Evolutionary conservation across 306 rosid genomes (phyloP).

Genomic region (Fragaria iinumae): DNA sequence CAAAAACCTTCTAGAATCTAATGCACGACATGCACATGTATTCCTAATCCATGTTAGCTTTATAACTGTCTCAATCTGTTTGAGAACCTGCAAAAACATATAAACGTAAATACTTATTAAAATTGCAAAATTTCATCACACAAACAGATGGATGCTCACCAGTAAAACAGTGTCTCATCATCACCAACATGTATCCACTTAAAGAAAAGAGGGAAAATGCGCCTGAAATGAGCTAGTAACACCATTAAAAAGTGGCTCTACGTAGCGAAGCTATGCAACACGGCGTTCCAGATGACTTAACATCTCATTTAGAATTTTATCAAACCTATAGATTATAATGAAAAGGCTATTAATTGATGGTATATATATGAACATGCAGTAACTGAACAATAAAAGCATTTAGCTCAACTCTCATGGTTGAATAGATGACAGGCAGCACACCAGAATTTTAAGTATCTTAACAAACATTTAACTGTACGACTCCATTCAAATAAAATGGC

Average conservation of each 20-base stretch:
- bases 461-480: neutral
- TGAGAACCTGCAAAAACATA: constrained; percentile 56
- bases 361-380: neutral
- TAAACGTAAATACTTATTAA: neutral
- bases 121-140: neutral
- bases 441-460: neutral
- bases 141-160: constrained; percentile 45
- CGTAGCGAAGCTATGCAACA: constrained; percentile 71
- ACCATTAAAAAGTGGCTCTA: constrained; percentile 56
- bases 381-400: constrained; percentile 3
- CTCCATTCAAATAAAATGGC: neutral
- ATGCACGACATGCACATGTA: constrained; percentile 19
- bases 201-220: constrained; percentile 82
- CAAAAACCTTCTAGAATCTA: no score
- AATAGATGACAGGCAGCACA: neutral
- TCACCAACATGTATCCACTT: constrained; percentile 91
- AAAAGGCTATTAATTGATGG: neutral
- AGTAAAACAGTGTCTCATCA: constrained; percentile 53
- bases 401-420: constrained; percentile 14
- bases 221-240: constrained; percentile 83
- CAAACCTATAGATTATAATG: constrained; percentile 53
- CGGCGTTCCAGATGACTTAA: constrained; percentile 91
- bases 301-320: constrained; percentile 81
- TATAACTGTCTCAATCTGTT: constrained; percentile 50
- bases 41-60: constrained; percentile 87